Evolutionary conservation across 805 yeast species (phyloP).

Genomic region (Teunomyces cretensis): DNA sequence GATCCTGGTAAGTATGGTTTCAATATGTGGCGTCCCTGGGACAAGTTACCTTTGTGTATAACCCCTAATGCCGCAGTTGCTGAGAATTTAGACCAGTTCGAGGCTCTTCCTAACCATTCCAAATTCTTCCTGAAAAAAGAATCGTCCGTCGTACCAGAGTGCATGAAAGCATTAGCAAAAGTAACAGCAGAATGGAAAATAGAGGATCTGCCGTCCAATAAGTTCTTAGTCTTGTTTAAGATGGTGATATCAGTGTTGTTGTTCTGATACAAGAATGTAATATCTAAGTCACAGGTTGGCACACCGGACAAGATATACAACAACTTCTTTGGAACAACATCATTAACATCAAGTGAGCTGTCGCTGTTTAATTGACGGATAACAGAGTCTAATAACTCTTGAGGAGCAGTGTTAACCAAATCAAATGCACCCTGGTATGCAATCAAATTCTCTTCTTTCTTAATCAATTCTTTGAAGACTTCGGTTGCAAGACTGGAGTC

Average conservation of each 20-base stretch:
- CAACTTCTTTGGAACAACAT: constrained; percentile 42
- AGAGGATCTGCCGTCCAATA: constrained; percentile 88
- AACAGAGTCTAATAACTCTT: constrained; percentile 70
- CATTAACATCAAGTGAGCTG: constrained; percentile 21
- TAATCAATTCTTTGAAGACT: constrained; percentile 62
- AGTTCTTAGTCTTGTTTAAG: constrained; percentile 75
- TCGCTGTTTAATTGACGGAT: constrained; percentile 38
- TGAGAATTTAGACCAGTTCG: constrained; percentile 96
- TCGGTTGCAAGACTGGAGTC: constrained; percentile 68
- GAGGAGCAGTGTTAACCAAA: constrained; percentile 86
- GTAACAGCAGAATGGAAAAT: constrained; percentile 95
- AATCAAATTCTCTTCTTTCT: constrained; percentile 49
- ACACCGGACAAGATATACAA: constrained; percentile 80
- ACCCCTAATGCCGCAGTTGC: constrained; percentile 98
- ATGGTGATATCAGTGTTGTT: constrained; percentile 84
- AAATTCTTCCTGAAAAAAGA: constrained; percentile 85
- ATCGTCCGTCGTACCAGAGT: constrained; percentile 95
- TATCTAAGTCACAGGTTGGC: constrained; percentile 90
- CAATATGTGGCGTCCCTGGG: constrained; percentile 84
- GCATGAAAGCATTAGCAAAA: constrained; percentile 90
- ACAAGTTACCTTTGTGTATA: constrained; percentile 89
- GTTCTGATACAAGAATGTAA: constrained; percentile 82
- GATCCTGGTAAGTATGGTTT: constrained; percentile 88
- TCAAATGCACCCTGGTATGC: constrained; percentile 96
- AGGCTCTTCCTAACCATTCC: constrained; percentile 97